Evolutionary conservation across 768 basidiomycete species (phyloP), one percentile per base, ranked within the genome.

Genomic region (Pholiota microspora): DNA sequence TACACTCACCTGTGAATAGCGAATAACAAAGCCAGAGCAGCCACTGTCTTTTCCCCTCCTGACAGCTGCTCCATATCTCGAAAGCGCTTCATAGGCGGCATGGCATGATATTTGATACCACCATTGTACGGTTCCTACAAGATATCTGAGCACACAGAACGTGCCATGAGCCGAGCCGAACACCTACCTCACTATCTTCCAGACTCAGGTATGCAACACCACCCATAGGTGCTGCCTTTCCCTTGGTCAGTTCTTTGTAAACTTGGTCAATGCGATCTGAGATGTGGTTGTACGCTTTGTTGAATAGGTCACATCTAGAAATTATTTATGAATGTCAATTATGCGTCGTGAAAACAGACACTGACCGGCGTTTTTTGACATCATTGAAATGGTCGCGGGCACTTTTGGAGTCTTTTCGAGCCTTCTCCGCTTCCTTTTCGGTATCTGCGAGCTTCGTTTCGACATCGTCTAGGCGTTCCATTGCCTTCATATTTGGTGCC

Each of bases 11-110:
- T 94, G 70, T 99, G 96, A 51, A 98, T 96, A 4, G 97, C 95
- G 62, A 98, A 98, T 28, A 98, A 78, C 16, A 99, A 77, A 1
- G 96, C 96, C n/a, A 98, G 75, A 4, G 96, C 96, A 5, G 97
- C 97, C 45, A 98, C 95, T 0, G 97, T 98, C 76, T 98, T 98
- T 69, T 99, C 97, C 18, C 96, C 97, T 51, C 96, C 97, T 0
- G 95, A 98, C 12, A 98, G 77, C 68, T 98, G 96, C 55, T 98
- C 95, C 95, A 98, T 98, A 67, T 98, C 97, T 57, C 95, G 82
- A 80, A 98, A 98, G 2, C 94, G 89, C 69, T 99, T 99, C 88
- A 98, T 96, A 0, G 97, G 97, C 0, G 97, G 97, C 97, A 98
- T 99, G 0, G 96, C 95, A 65, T 98, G 96, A 67, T 98, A 98